Conservation (phyloP, 345 rosid species). For the Citrus mangshanensis region DNA sequence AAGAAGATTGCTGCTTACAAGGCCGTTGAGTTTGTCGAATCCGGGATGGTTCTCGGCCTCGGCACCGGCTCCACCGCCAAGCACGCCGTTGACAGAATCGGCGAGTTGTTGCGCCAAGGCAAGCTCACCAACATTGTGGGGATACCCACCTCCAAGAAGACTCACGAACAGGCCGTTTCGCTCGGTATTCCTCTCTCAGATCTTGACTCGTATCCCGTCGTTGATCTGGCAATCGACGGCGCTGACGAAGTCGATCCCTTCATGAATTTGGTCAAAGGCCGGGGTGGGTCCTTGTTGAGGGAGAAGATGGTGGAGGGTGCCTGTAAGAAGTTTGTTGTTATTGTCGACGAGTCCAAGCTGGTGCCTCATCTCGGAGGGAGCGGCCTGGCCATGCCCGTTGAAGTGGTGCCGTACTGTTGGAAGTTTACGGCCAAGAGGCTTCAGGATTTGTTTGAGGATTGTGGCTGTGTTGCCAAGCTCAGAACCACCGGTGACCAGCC, state of each 20-base stretch:
- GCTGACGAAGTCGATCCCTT: constrained; percentile 91
- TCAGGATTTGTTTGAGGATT: constrained; percentile 42
- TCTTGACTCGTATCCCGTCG: constrained; percentile 61
- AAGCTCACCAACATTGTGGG: constrained; percentile 66
- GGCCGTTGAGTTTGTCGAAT: constrained; percentile 86
- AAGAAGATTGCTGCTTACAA: constrained; percentile 81
- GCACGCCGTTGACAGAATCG: constrained; percentile 92
- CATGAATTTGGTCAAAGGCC: constrained; percentile 83
- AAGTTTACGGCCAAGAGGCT: constrained; percentile 61
- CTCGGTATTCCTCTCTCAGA: constrained; percentile 79
- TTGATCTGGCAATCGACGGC: constrained; percentile 93
- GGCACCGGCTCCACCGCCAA: constrained; percentile 98
- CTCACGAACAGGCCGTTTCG: constrained; percentile 76
- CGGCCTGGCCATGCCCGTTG: constrained; percentile 81
- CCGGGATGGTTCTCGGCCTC: constrained; percentile 97
- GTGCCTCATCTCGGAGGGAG: constrained; percentile 69
- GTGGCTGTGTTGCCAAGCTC: constrained; percentile 61
- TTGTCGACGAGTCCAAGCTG: constrained; percentile 68
- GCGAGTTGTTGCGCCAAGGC: constrained; percentile 69
- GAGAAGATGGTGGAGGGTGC: constrained; percentile 97
- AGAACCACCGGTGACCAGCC: constrained; percentile 38
- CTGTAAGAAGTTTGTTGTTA: constrained; percentile 66
- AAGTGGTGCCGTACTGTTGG: constrained; percentile 85
- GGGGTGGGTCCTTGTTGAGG: constrained; percentile 86
- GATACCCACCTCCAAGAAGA: constrained; percentile 78